phyloP scores from a whole-genome alignment of 1,284 basidiomycete genomes.

The Sphaerobolus stellatus region DNA sequence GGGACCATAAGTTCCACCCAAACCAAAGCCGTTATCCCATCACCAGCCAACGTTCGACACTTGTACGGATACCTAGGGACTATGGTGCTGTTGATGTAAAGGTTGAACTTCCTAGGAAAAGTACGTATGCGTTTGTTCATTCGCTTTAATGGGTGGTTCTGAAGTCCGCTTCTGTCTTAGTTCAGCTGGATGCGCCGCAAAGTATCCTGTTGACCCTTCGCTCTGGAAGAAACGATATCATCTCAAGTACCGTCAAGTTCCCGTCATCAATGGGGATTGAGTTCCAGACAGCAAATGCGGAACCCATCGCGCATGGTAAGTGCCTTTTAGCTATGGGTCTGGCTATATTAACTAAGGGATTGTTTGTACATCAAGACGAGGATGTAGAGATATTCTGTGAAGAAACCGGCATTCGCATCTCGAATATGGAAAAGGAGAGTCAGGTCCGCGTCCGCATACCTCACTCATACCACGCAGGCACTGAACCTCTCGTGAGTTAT shows the following conservation, averaged over 20 bases:
- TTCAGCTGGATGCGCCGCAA: constrained; percentile 63
- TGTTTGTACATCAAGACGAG: not conserved
- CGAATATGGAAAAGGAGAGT: constrained; percentile 45
- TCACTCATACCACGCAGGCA: constrained; percentile 58
- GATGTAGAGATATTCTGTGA: constrained; percentile 24
- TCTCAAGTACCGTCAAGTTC: constrained; percentile 52
- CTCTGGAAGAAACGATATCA: constrained; percentile 65
- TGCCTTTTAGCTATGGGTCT: not conserved
- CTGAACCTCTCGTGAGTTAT: constrained; percentile 51
- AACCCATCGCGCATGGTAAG: constrained; percentile 44
- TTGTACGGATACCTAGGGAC: constrained; percentile 63
- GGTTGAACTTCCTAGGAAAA: constrained; percentile 56
- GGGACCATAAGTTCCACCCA: constrained; percentile 43
- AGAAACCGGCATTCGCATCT: constrained; percentile 47
- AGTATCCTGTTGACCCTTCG: constrained; percentile 54
- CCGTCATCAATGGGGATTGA: constrained; percentile 49
- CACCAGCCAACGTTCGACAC: constrained; percentile 29
- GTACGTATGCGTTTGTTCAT: constrained; percentile 53
- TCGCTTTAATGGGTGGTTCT: constrained; percentile 9
- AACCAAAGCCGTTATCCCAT: constrained; percentile 24
- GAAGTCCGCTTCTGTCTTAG: constrained; percentile 42
- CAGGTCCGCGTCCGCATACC: constrained; percentile 54
- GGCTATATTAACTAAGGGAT: not conserved
- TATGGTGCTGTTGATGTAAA: constrained; percentile 56
- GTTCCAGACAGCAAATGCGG: constrained; percentile 42